These are phyloP conservation scores for Fusarium robinianum DNA, from an alignment of 2,329 filamentous ascomycete species.

Conservation along the genomic window DNA sequence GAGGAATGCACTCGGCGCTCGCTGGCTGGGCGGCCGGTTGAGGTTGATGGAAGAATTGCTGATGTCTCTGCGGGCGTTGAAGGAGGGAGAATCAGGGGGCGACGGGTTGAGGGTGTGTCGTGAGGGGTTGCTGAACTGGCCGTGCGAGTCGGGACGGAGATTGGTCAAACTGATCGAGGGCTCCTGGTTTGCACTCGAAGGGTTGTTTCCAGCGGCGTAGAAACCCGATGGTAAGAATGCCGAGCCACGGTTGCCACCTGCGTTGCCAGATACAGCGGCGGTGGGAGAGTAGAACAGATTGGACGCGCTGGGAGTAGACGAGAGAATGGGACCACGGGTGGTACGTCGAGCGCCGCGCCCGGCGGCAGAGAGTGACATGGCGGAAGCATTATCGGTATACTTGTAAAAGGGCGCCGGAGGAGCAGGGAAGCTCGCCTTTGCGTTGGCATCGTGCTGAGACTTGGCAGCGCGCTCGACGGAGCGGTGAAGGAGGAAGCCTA, in stretches of 20 bases:
- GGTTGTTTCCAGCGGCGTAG: slow-evolving; percentile 72
- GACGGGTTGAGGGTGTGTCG: slow-evolving; percentile 54
- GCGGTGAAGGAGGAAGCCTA: slow-evolving; percentile 89
- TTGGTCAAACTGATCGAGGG: slow-evolving; percentile 65
- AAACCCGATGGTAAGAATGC: slow-evolving; percentile 89
- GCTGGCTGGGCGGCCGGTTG: slow-evolving; percentile 63
- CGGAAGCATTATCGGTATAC: slow-evolving; percentile 63
- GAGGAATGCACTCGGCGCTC: slow-evolving; percentile 86
- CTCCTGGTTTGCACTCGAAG: slow-evolving; percentile 51
- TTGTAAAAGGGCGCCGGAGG: slow-evolving; percentile 66
- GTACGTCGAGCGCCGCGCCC: slow-evolving; percentile 58
- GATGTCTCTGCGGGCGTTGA: slow-evolving; percentile 54
- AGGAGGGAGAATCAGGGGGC: slow-evolving; percentile 68
- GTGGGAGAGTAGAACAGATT: slow-evolving; percentile 97
- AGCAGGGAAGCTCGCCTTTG: slow-evolving; percentile 67
- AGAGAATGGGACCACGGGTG: slow-evolving; percentile 56
- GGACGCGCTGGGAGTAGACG: slow-evolving; percentile 63
- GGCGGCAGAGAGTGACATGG: slow-evolving; percentile 53
- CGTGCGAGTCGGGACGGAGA: slow-evolving; percentile 62
- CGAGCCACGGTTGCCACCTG: slow-evolving; percentile 68
- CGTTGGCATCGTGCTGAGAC: slow-evolving; percentile 70
- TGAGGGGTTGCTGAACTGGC: slow-evolving; percentile 48
- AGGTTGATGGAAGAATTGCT: slow-evolving; percentile 71
- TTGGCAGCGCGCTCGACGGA: slow-evolving; percentile 86
- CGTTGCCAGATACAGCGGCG: slow-evolving; percentile 69